Evolutionary conservation across 2,329 filamentous ascomycete species (phyloP).

Genomic region (Teratosphaeria destructans): DNA sequence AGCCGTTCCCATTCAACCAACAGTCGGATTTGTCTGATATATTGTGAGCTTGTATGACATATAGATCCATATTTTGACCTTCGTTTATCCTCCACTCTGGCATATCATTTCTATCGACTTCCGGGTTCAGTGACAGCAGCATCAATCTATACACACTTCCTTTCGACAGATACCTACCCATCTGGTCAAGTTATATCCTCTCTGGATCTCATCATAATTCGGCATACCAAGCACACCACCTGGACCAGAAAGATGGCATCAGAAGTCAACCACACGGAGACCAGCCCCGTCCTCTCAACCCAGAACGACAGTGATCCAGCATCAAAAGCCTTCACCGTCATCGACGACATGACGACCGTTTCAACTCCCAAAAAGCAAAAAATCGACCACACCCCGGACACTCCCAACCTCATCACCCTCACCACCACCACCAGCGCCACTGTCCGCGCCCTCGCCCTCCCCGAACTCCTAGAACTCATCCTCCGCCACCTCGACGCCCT

Average conservation of each 20-base stretch:
- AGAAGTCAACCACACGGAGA: background rate
- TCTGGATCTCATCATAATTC: background rate
- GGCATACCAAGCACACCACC: background rate
- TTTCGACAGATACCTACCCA: background rate
- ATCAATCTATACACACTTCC: background rate
- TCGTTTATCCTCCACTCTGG: background rate
- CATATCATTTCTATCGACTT: background rate
- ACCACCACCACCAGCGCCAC: background rate
- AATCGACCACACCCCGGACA: background rate
- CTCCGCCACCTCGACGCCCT: background rate
- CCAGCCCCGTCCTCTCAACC: background rate
- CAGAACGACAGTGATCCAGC: background rate
- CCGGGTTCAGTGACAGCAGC: background rate
- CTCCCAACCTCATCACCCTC: background rate
- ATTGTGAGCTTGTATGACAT: background rate
- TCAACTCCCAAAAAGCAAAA: background rate
- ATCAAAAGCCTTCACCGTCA: background rate
- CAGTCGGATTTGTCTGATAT: background rate
- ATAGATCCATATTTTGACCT: background rate
- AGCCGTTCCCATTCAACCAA: background rate
- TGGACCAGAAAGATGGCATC: background rate
- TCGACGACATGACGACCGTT: background rate
- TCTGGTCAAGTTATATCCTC: background rate
- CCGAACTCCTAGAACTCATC: conserved; percentile 1
- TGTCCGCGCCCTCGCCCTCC: background rate